Percentiles rank a stretch among this genome's conserved stretches.
These are phyloP conservation scores for Lenzites betulinus DNA, from an alignment of 768 basidiomycete genomes.

Conservation along the genomic window DNA sequence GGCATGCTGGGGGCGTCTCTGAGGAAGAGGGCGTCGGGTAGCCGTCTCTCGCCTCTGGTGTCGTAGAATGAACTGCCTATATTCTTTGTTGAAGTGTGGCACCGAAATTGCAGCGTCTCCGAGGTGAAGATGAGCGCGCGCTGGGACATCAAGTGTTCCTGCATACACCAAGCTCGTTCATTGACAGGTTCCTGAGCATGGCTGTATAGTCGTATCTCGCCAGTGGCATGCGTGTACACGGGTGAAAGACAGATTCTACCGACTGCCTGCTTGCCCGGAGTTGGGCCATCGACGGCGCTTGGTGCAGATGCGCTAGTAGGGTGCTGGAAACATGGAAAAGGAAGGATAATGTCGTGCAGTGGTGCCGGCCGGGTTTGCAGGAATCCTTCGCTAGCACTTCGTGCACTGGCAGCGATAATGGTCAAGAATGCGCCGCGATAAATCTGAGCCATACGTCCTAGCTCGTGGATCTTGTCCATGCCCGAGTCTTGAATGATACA, in stretches of 20 bases:
- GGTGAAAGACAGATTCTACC: constrained; percentile 2
- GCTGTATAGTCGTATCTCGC: constrained; percentile 6
- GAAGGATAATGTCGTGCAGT: background rate
- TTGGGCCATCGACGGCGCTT: too few species aligned
- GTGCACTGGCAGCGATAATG: constrained; percentile 15
- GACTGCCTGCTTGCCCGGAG: background rate
- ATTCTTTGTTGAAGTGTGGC: constrained; percentile 2
- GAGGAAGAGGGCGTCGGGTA: constrained; percentile 1
- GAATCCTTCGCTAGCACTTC: constrained; percentile 7
- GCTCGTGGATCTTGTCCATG: constrained; percentile 9
- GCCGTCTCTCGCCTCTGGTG: background rate
- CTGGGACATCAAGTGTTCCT: constrained; percentile 12
- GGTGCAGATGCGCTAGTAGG: too few species aligned
- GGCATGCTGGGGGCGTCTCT: background rate
- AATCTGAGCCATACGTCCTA: background rate
- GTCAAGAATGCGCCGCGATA: constrained; percentile 11
- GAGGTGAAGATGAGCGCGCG: constrained; percentile 10
- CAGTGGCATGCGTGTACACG: background rate
- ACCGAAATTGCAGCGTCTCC: constrained; percentile 16
- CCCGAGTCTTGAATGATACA: constrained; percentile 18
- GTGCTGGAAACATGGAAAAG: constrained; percentile 1
- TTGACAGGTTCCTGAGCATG: constrained; percentile 7
- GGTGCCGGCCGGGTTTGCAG: constrained; percentile 3
- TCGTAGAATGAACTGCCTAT: constrained; percentile 8
- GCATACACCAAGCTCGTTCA: constrained; percentile 14